Percentiles rank a stretch among this genome's conserved stretches.
These are phyloP conservation scores for Rhizophagus sp. DNA, from an alignment of 192 early-diverging fungal species.

Conservation along the genomic window DNA sequence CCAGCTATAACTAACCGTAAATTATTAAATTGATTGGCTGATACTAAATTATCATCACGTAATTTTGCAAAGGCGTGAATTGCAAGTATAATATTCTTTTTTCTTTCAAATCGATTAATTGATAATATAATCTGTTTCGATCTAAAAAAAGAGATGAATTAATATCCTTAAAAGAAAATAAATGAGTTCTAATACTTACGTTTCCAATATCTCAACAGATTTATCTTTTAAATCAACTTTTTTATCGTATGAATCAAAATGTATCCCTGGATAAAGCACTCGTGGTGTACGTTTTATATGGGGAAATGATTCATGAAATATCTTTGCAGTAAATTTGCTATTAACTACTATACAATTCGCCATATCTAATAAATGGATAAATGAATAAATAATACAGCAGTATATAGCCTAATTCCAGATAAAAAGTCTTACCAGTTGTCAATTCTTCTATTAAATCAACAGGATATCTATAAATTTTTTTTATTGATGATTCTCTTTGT, in stretches of 20 bases:
- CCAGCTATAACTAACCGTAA: constrained; percentile 78
- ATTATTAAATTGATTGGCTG: constrained; percentile 33
- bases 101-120: constrained; percentile 96
- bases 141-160: constrained; percentile 13
- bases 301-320: constrained; percentile 75
- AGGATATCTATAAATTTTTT: constrained; percentile 74
- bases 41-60: constrained; percentile 23
- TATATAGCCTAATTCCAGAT: no score
- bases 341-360: constrained; percentile 94
- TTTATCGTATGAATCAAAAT: constrained; percentile 69
- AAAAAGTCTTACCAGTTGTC: constrained; percentile 65
- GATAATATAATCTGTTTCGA: constrained; percentile 62
- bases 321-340: constrained; percentile 78
- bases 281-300: constrained; percentile 59
- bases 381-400: not conserved
- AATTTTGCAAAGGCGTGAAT: constrained; percentile 71
- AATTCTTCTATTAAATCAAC: constrained; percentile 84
- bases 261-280: constrained; percentile 85
- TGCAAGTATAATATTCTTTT: constrained; percentile 85
- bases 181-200: constrained; percentile 31
- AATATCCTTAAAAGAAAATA: constrained; percentile 16
- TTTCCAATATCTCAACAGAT: constrained; percentile 51
- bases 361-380: constrained; percentile 53
- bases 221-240: constrained; percentile 56
- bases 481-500: constrained; percentile 57